These are phyloP conservation scores for Mortierella sp. DNA, from an alignment of 371 early-diverging fungal genomes.

Conservation along the genomic window DNA sequence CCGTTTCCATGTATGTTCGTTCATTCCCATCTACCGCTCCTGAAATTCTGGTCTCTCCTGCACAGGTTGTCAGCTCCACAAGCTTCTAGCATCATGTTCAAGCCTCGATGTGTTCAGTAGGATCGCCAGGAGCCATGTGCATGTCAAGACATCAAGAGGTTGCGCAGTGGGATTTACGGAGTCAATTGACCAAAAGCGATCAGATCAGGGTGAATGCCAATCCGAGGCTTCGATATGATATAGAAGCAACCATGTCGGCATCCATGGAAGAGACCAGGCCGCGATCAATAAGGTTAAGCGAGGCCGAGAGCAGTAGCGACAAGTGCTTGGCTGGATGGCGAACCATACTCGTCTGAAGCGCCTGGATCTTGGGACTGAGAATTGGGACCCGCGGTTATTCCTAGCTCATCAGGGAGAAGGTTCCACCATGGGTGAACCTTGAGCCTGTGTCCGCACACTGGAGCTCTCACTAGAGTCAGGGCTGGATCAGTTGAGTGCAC, in stretches of 20 bases:
- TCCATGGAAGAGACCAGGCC: neutral
- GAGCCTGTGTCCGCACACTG: too few species aligned
- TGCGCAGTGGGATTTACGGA: slow-evolving; percentile 11
- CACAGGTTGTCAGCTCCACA: neutral
- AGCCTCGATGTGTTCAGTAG: slow-evolving; percentile 2
- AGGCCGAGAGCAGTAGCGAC: slow-evolving; percentile 1
- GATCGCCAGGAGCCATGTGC: neutral
- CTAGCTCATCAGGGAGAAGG: too few species aligned
- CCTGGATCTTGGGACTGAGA: slow-evolving; percentile 9
- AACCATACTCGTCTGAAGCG: slow-evolving; percentile 2
- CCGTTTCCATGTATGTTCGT: too few species aligned
- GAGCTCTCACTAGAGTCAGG: slow-evolving; percentile 4
- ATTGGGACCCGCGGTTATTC: neutral
- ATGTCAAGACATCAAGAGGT: slow-evolving; percentile 12
- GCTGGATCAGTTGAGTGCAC: neutral
- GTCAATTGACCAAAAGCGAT: neutral
- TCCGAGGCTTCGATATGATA: neutral
- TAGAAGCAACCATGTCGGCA: neutral
- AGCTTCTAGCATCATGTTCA: slow-evolving; percentile 1
- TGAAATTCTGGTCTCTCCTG: too few species aligned
- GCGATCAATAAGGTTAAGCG: neutral
- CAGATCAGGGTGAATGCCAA: too few species aligned
- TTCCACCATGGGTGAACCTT: too few species aligned
- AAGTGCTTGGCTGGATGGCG: slow-evolving; percentile 5
- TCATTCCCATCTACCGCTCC: too few species aligned